These are phyloP conservation scores for Lyophyllum semitale DNA, from an alignment of 768 basidiomycete species.

Conservation along the genomic window DNA sequence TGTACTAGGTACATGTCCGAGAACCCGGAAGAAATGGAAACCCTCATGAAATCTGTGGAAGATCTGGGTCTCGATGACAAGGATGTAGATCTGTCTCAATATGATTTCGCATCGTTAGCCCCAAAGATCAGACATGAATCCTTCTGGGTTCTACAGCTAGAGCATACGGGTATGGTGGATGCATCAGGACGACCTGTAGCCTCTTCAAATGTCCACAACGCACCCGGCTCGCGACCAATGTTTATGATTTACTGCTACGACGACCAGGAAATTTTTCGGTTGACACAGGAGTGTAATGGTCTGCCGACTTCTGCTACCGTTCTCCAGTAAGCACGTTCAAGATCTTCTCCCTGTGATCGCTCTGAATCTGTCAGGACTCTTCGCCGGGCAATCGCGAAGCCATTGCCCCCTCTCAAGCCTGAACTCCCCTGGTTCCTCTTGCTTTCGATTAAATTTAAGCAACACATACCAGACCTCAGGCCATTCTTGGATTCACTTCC, in stretches of 20 bases:
- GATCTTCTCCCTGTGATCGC: background rate
- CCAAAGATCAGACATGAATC: constrained; percentile 24
- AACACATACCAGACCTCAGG: constrained; percentile 25
- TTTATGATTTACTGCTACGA: constrained; percentile 32
- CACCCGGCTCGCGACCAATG: constrained; percentile 19
- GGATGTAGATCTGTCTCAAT: constrained; percentile 20
- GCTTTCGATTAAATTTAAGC: constrained; percentile 28
- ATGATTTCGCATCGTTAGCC: constrained; percentile 23
- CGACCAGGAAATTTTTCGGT: constrained; percentile 23
- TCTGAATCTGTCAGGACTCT: constrained; percentile 19
- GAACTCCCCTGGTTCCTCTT: constrained; percentile 29
- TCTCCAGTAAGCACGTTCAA: constrained; percentile 22
- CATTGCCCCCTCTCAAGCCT: constrained; percentile 28
- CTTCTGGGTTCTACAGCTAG: constrained; percentile 36
- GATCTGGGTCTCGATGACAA: constrained; percentile 11
- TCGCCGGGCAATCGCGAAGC: constrained; percentile 31
- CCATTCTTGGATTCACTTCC: constrained; percentile 43
- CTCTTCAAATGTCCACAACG: constrained; percentile 13
- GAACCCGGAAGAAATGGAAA: constrained; percentile 24
- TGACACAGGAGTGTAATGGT: constrained; percentile 21
- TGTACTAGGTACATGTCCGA: constrained; percentile 23
- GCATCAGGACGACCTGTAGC: constrained; percentile 14
- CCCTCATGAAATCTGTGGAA: constrained; percentile 17
- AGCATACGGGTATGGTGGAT: constrained; percentile 27
- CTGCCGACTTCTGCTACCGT: constrained; percentile 30